Evolutionary conservation across 768 basidiomycete species (phyloP).

Genomic region (Sistotremastrum suecicum): DNA sequence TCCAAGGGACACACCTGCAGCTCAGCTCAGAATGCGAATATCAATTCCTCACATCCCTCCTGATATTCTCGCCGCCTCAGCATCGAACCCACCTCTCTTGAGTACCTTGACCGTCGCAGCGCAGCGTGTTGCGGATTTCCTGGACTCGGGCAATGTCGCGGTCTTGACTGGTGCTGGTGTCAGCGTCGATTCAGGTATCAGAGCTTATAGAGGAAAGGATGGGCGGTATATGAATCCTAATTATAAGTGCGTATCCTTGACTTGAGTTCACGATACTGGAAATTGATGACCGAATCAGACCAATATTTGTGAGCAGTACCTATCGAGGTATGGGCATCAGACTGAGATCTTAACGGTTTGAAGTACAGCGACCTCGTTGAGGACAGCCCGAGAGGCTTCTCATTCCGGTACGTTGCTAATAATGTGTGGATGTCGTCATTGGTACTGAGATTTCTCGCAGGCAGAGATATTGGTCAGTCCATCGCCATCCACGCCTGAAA

Average conservation of each 20-base stretch:
- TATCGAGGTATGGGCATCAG: neutral
- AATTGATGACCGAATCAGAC: slow-evolving; percentile 19
- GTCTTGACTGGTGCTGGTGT: slow-evolving; percentile 87
- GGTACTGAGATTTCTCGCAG: slow-evolving; percentile 21
- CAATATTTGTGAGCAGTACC: slow-evolving; percentile 33
- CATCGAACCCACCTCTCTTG: too few relatives aligned
- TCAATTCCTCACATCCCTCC: too few relatives aligned
- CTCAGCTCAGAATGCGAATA: too few relatives aligned
- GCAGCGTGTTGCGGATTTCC: slow-evolving; percentile 23
- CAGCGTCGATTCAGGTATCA: slow-evolving; percentile 88
- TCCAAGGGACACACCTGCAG: too few relatives aligned
- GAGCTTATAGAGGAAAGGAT: slow-evolving; percentile 82
- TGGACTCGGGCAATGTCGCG: slow-evolving; percentile 54
- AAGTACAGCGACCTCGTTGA: slow-evolving; percentile 76
- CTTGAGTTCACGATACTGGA: neutral
- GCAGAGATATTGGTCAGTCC: slow-evolving; percentile 68
- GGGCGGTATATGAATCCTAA: slow-evolving; percentile 86
- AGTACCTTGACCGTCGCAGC: too few relatives aligned
- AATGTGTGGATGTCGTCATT: neutral
- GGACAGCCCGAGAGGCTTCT: slow-evolving; percentile 46
- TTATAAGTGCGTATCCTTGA: slow-evolving; percentile 44
- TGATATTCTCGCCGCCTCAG: too few relatives aligned
- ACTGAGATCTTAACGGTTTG: slow-evolving; percentile 13
- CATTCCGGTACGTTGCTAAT: slow-evolving; percentile 43
- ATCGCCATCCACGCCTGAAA: slow-evolving; percentile 11